A percentile compares a stretch with the other conserved stretches of the same genome.
Evolutionary conservation across 2,329 filamentous ascomycete genomes (phyloP).

Genomic region (Ploettnerulaceae sp.): DNA sequence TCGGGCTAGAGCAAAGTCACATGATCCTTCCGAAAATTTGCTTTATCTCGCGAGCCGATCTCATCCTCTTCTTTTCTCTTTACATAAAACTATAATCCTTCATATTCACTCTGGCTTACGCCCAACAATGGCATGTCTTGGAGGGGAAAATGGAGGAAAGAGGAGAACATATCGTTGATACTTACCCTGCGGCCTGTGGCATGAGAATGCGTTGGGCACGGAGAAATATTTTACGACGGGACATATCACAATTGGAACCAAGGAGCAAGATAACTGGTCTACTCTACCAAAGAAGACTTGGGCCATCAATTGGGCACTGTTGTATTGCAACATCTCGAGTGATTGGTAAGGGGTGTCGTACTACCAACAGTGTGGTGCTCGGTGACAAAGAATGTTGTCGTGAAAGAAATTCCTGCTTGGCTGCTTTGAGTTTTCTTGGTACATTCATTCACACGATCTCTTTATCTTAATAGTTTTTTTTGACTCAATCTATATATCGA

Average conservation of each 20-base stretch:
- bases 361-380: too few species aligned
- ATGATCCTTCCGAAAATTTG: conserved; percentile 15
- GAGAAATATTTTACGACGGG: conserved; percentile 15
- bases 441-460: not conserved
- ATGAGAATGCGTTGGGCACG: conserved; percentile 34
- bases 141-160: conserved; percentile 68
- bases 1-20: conserved; percentile 8
- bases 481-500: too few species aligned
- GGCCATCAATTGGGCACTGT: too few species aligned
- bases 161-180: conserved; percentile 45
- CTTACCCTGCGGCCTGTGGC: conserved; percentile 53
- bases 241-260: conserved; percentile 1
- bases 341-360: too few species aligned
- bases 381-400: conserved; percentile 1
- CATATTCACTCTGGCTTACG: conserved; percentile 66
- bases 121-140: conserved; percentile 52
- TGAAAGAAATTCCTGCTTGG: not conserved
- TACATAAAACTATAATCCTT: conserved; percentile 47
- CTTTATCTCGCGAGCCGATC: conserved; percentile 1
- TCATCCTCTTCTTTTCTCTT: conserved; percentile 32
- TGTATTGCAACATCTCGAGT: too few species aligned
- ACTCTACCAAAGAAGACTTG: not conserved
- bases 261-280: not conserved
- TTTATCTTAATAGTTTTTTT: too few species aligned
- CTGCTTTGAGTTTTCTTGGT: not conserved